phyloP scores from a whole-genome alignment of 2,329 filamentous ascomycete genomes.

The Magnaporthiopsis incrustans region DNA sequence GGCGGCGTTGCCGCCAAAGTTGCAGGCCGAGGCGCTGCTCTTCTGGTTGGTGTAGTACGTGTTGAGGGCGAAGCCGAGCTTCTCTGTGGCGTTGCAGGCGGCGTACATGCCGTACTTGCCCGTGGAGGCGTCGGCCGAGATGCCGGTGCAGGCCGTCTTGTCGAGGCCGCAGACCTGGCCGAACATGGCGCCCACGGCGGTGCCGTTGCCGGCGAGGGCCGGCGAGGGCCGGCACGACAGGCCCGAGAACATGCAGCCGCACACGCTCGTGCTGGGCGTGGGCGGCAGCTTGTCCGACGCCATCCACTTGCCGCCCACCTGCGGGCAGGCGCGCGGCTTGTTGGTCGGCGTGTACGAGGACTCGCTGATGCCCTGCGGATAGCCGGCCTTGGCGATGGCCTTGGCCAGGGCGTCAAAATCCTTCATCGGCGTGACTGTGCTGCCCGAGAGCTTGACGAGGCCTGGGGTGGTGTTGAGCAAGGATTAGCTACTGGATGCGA shows the following conservation, averaged over 20 bases:
- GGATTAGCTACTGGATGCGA: background rate
- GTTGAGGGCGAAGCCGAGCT: conserved; percentile 64
- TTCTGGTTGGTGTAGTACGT: conserved; percentile 55
- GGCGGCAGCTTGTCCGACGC: conserved; percentile 66
- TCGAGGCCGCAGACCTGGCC: conserved; percentile 56
- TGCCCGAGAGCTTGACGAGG: conserved; percentile 52
- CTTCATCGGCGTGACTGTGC: conserved; percentile 53
- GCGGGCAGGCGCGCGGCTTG: conserved; percentile 62
- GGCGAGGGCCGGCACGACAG: conserved; percentile 59
- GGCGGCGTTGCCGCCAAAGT: conserved; percentile 55
- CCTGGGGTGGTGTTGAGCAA: conserved; percentile 30
- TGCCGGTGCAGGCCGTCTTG: conserved; percentile 51
- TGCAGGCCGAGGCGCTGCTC: conserved; percentile 49
- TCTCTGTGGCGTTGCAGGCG: conserved; percentile 61
- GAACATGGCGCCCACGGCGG: conserved; percentile 61
- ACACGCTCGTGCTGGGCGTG: conserved; percentile 67
- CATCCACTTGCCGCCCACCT: conserved; percentile 52
- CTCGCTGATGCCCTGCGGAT: conserved; percentile 55
- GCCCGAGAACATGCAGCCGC: conserved; percentile 70
- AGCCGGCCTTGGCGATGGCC: conserved; percentile 54
- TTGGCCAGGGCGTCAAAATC: conserved; percentile 66
- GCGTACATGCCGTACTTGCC: conserved; percentile 66
- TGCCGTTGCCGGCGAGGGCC: conserved; percentile 35
- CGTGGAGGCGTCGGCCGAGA: conserved; percentile 53
- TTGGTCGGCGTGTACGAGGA: conserved; percentile 61